Percentiles rank a stretch among this genome's conserved stretches.
phyloP scores from a whole-genome alignment of 2,329 filamentous ascomycete genomes.

The Cladosporium sp. region DNA sequence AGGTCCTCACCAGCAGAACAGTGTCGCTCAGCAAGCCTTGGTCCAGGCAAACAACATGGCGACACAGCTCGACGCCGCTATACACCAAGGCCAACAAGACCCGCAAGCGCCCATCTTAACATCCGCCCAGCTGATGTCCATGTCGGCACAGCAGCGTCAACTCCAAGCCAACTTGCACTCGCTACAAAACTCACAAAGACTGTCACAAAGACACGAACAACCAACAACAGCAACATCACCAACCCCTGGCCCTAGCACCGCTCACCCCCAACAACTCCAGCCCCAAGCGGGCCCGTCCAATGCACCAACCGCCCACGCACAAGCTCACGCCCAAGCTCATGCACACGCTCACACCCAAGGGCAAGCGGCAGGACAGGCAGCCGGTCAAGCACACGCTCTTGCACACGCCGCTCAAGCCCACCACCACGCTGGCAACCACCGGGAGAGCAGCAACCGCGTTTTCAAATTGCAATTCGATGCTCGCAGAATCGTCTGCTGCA shows the following conservation, averaged over 20 bases:
- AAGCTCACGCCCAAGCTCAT: conserved; percentile 26
- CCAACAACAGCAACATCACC: conserved; percentile 1
- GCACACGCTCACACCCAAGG: conserved; percentile 28
- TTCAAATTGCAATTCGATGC: conserved; percentile 98
- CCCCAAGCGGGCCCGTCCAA: neutral
- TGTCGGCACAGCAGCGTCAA: conserved; percentile 8
- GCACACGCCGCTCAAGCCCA: conserved; percentile 19
- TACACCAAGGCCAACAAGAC: conserved; percentile 9
- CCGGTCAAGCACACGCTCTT: too few relatives aligned
- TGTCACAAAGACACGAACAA: neutral
- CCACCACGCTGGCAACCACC: conserved; percentile 15
- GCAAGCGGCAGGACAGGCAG: conserved; percentile 33
- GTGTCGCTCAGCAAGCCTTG: conserved; percentile 17
- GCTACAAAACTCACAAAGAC: neutral
- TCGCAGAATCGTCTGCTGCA: conserved; percentile 87
- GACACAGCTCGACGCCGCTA: conserved; percentile 10
- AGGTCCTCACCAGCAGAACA: conserved; percentile 16
- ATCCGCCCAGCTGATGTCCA: conserved; percentile 14
- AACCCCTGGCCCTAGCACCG: neutral
- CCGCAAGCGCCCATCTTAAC: conserved; percentile 16
- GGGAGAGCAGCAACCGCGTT: conserved; percentile 56
- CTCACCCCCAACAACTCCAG: neutral
- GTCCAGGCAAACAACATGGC: conserved; percentile 18
- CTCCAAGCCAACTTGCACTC: conserved; percentile 12
- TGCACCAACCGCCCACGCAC: neutral